Evolutionary conservation across 148 eudicot genomes (phyloP), one percentile per base, ranked within the genome.

Genomic region (Rhododendron ferrugineum): DNA sequence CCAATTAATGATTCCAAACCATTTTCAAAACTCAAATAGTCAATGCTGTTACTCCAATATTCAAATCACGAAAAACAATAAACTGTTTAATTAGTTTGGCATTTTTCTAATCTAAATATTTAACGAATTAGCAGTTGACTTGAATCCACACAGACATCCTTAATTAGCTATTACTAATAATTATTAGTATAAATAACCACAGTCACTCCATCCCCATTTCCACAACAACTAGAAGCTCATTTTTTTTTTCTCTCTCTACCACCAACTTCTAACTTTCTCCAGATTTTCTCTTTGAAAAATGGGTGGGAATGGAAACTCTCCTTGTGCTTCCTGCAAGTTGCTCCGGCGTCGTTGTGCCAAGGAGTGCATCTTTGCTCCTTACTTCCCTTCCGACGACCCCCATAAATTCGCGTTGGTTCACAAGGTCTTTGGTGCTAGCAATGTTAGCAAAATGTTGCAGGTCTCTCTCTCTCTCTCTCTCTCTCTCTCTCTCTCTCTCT

Each of bases 361-460:
- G 85, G 98, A 96, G 86, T 96, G 98, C 92, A 88, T 90, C 66
- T 96, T 96, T 81, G 94, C 98, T 44, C 98, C 98, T 73, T 96
- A 96, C 89, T 96, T 96, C 86, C 98, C 98, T 22, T 86, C 98
- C 4, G 93, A 94, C 32, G 98, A 96, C 52, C 98, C 98, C 85
- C 95, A 90, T 81, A 96, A 93, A 89, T 96, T 96, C 52, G 96
- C 98, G 87, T 94, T 93, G 28, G 98, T 94, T 86, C 98, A 96
- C 90, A 96, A 96, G 87, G 93, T 96, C 80, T 96, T 96, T 66
- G 98, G 98, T 58, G 98, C 98, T 47, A 94, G 98, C 93, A 96
- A 96, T 87, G 91, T 96, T 84, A 94, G 97, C 97, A 96, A 96
- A 88, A 94, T 94, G 96, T 85, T 96, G 88, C 98, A 96, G 95